Evolutionary conservation across 805 yeast species (phyloP).

Genomic region (Wickerhamomyces chambardii): DNA sequence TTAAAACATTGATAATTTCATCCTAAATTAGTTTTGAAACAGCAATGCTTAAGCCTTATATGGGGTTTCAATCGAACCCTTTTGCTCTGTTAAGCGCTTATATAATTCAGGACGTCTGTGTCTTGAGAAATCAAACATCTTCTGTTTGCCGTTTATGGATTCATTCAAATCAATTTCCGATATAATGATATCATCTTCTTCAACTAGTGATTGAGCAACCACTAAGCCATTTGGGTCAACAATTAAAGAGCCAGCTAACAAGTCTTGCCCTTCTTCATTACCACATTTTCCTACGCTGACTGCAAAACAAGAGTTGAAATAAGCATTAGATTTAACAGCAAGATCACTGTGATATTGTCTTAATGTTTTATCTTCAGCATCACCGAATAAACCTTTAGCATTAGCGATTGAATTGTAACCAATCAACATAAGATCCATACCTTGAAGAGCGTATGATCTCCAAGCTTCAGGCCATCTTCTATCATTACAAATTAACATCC

Average conservation of each 20-base stretch:
- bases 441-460: constrained; percentile 29
- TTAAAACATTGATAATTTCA: too few relatives aligned
- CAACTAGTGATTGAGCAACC: constrained; percentile 25
- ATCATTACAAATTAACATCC: constrained; percentile 30
- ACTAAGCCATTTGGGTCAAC: constrained; percentile 27
- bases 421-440: constrained; percentile 26
- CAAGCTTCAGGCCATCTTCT: constrained; percentile 34
- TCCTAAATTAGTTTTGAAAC: too few relatives aligned
- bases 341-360: constrained; percentile 25
- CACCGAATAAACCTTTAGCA: constrained; percentile 23
- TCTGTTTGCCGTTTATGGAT: constrained; percentile 24
- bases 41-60: too few relatives aligned
- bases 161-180: constrained; percentile 27
- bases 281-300: constrained; percentile 28
- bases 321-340: constrained; percentile 23
- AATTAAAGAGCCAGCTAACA: constrained; percentile 25
- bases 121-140: constrained; percentile 27
- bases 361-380: constrained; percentile 20
- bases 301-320: constrained; percentile 24
- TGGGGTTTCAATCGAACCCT: constrained; percentile 17
- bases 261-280: constrained; percentile 26
- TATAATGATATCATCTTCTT: constrained; percentile 22
- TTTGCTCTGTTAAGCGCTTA: constrained; percentile 17
- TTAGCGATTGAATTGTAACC: constrained; percentile 28
- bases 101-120: constrained; percentile 28